phyloP scores from a whole-genome alignment of 2,329 filamentous ascomycete species.

The Epichloe sp. region DNA sequence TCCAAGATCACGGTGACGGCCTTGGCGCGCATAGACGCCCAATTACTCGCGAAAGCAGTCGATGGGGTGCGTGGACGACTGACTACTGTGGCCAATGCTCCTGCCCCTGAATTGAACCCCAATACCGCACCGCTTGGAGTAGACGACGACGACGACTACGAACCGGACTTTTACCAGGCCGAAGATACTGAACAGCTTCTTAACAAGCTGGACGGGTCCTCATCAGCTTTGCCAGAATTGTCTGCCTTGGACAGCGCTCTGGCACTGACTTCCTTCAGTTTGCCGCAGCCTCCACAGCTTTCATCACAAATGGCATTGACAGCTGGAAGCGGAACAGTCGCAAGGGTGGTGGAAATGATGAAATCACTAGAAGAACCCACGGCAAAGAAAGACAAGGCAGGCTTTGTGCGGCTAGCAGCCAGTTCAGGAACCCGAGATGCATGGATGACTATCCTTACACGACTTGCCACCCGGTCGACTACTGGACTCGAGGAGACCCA shows the following conservation, averaged over 20 bases:
- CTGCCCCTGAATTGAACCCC: slow-evolving; percentile 36
- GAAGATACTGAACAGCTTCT: slow-evolving; percentile 68
- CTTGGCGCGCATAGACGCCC: slow-evolving; percentile 56
- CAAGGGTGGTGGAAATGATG: slow-evolving; percentile 68
- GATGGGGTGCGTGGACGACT: slow-evolving; percentile 45
- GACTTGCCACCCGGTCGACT: slow-evolving; percentile 68
- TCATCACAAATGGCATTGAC: slow-evolving; percentile 58
- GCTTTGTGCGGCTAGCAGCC: slow-evolving; percentile 73
- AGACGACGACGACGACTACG: slow-evolving; percentile 75
- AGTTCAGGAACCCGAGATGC: slow-evolving; percentile 76
- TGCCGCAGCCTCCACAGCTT: slow-evolving; percentile 64
- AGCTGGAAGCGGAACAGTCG: slow-evolving; percentile 61
- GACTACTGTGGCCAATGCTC: slow-evolving; percentile 29
- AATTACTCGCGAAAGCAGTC: slow-evolving; percentile 58
- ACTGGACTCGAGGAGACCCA: slow-evolving; percentile 51
- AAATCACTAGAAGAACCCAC: slow-evolving; percentile 55
- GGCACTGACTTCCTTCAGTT: slow-evolving; percentile 62
- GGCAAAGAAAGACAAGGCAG: slow-evolving; percentile 49
- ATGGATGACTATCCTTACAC: slow-evolving; percentile 78
- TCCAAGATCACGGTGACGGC: slow-evolving; percentile 72
- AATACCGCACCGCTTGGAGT: slow-evolving; percentile 50
- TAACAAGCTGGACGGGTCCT: slow-evolving; percentile 61
- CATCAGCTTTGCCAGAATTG: slow-evolving; percentile 30
- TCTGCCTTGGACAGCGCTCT: slow-evolving; percentile 29
- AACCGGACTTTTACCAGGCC: slow-evolving; percentile 68